phyloP scores from a whole-genome alignment of 106 monocot species.

The Dendrobium chrysotoxum region DNA sequence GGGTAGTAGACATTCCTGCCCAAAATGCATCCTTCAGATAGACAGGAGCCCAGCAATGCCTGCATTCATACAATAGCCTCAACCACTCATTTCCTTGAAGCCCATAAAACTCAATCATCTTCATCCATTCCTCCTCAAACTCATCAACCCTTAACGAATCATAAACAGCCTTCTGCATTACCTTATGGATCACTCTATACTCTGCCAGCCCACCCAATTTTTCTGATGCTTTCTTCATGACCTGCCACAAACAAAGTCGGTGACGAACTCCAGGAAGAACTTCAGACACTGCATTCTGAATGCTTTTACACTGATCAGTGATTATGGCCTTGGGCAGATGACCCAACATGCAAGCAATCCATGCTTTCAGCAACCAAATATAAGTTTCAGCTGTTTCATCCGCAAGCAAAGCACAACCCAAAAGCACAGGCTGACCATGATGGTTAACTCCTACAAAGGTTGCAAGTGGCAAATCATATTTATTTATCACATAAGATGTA shows the following conservation, averaged over 20 bases:
- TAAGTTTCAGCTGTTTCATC: slow-evolving; percentile 49
- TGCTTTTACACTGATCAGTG: slow-evolving; percentile 32
- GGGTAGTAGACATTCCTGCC: slow-evolving; percentile 49
- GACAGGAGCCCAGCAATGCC: slow-evolving; percentile 40
- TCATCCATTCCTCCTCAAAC: slow-evolving; percentile 48
- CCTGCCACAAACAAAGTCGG: slow-evolving; percentile 42
- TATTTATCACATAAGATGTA: slow-evolving; percentile 18
- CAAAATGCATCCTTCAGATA: slow-evolving; percentile 57
- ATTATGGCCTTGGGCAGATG: slow-evolving; percentile 36
- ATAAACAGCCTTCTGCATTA: slow-evolving; percentile 48
- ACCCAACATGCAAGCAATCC: slow-evolving; percentile 48
- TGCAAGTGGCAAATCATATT: slow-evolving; percentile 31
- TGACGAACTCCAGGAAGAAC: slow-evolving; percentile 40
- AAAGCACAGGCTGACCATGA: slow-evolving; percentile 37
- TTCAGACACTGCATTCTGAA: slow-evolving; percentile 32
- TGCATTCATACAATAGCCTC: slow-evolving; percentile 31
- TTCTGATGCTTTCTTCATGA: slow-evolving; percentile 40
- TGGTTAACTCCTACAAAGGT: slow-evolving; percentile 52
- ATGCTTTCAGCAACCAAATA: slow-evolving; percentile 47
- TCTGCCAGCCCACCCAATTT: slow-evolving; percentile 35
- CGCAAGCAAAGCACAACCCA: slow-evolving; percentile 38
- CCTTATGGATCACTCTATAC: slow-evolving; percentile 30
- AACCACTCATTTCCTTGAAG: slow-evolving; percentile 53
- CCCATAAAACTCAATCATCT: slow-evolving; percentile 36
- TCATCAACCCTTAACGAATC: slow-evolving; percentile 43